Evolutionary conservation across 176 grass and related monocot genomes (phyloP), one percentile per base, ranked within the genome.

Genomic region (Metroxylon sagu): DNA sequence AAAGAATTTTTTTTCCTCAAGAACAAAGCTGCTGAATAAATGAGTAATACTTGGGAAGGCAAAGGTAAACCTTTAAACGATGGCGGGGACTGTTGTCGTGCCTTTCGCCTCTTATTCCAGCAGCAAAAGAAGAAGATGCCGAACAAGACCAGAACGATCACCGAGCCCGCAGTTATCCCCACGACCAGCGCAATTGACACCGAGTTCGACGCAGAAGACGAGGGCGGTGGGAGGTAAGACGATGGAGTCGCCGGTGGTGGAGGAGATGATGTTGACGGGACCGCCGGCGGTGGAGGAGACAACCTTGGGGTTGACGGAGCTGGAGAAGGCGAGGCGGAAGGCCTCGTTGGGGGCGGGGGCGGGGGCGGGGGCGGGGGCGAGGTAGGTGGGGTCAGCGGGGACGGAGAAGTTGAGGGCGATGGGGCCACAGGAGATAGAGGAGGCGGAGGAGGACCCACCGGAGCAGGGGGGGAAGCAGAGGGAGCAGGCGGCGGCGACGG

Each of bases 91-190:
- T 52, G 61, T 1, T 68, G 61, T 50, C 72, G 77, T 29, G 26
- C 51, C 17, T 74, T 62, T 6, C 61, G 55, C 29, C 62, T 57
- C 74, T 14, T 87, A 26, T 18, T 52, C 0, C 18, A 19, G 53
- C 65, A 56, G 73, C 57, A 77, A 65, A 74, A 79, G 6, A 74
- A 79, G 6, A 76, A 69, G 0, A 72, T 25, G 53, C 53, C 86
- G 0, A 66, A 28, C 28, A 95, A 69, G 3, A 80, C 49, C 18
- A 79, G 5, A 23, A 25, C 18, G 12, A 80, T 29, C 6, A 85
- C 83, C 0, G 60, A 59, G 0, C 23, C 83, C 3, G 74, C 80
- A 31, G 80, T 67, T 52, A 77, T 67, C 16, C 83, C 86, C 16
- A 62, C 72, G 18, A 61, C 73, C 21, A 89, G 5, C 16, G 48